Evolutionary conservation across 495 filamentous ascomycete species (phyloP).

Genomic region (Hyaloscypha hepaticicola): DNA sequence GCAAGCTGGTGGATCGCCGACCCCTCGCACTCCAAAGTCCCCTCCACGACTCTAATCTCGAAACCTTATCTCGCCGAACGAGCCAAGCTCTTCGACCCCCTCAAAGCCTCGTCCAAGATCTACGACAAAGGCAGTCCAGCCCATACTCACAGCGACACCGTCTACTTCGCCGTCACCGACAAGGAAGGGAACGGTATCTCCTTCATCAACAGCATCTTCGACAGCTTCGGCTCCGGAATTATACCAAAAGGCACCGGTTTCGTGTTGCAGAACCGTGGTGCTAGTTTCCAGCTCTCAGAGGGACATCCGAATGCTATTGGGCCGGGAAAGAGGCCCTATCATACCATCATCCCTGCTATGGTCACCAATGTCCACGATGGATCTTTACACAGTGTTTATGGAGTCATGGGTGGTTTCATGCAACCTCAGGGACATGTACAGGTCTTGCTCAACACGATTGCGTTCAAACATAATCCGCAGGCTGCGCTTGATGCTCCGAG

Average conservation of each 20-base stretch:
- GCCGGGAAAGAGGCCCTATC: constrained; percentile 88
- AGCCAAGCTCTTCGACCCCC: constrained; percentile 66
- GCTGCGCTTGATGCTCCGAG: constrained; percentile 87
- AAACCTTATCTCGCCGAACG: constrained; percentile 63
- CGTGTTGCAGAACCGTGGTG: constrained; percentile 91
- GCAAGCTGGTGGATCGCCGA: constrained; percentile 88
- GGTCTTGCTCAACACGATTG: constrained; percentile 85
- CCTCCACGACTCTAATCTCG: constrained; percentile 60
- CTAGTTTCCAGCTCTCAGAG: constrained; percentile 68
- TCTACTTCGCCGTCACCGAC: constrained; percentile 89
- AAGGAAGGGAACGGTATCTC: constrained; percentile 80
- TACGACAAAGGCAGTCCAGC: constrained; percentile 64
- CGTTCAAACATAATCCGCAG: constrained; percentile 83
- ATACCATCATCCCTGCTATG: constrained; percentile 95
- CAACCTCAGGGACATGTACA: constrained; percentile 98
- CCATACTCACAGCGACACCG: constrained; percentile 77
- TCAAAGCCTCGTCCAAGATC: constrained; percentile 50
- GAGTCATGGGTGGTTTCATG: constrained; percentile 99
- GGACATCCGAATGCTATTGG: constrained; percentile 76
- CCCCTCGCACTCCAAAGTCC: constrained; percentile 65
- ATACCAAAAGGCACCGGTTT: constrained; percentile 84
- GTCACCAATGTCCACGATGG: constrained; percentile 73
- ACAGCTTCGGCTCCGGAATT: constrained; percentile 85
- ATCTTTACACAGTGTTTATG: constrained; percentile 78
- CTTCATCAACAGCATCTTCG: constrained; percentile 96